Evolutionary conservation across 2,329 filamentous ascomycete genomes (phyloP), one percentile per base, ranked within the genome.

Genomic region (Cryphonectria nitschkei): DNA sequence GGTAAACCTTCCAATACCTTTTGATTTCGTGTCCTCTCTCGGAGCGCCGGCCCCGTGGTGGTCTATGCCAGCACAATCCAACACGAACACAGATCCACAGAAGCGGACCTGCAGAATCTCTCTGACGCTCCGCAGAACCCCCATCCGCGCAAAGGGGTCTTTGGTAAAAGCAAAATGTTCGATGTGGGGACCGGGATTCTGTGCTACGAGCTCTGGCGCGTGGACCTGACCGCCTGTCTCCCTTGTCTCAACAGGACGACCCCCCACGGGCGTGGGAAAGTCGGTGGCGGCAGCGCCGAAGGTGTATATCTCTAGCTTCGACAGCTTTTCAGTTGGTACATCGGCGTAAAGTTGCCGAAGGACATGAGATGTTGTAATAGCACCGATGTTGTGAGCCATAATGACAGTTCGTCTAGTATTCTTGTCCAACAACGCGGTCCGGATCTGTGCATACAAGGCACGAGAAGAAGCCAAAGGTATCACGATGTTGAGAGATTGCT

Each of bases 281-380:
- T 83, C 81, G 13, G 74, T 74, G 6, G 80, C 78, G 2, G 80
- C 77, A 2, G 81, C 79, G 11, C 83, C 82, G 66, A 84, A 84
- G 0, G 83, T 84, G 76, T 83, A 84, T 22, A 84, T 78, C 70
- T 84, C 81, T 22, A 84, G 77, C 71, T 81, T 82, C 54, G 78
- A 72, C 16, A 80, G 76, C 60, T 78, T 78, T 0, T 80, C 78
- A 0, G 76, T 61, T 8, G 81, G 78, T 2, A 84, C 72, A 46
- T 84, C 82, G 52, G 79, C 76, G 68, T 77, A 80, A 4, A 84
- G 79, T 13, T 79, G 78, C 6, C 79, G 72, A 9, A 84, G 76
- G 3, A 79, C 78, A 60, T 80, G 80, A 0, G 81, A 78, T 5
- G 79, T 73, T 43, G 79, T 77, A 13, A 81, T 70, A n/a, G 81